These are phyloP conservation scores for Hanseniaspora thailandica DNA, from an alignment of 805 yeast species.

Conservation along the genomic window DNA sequence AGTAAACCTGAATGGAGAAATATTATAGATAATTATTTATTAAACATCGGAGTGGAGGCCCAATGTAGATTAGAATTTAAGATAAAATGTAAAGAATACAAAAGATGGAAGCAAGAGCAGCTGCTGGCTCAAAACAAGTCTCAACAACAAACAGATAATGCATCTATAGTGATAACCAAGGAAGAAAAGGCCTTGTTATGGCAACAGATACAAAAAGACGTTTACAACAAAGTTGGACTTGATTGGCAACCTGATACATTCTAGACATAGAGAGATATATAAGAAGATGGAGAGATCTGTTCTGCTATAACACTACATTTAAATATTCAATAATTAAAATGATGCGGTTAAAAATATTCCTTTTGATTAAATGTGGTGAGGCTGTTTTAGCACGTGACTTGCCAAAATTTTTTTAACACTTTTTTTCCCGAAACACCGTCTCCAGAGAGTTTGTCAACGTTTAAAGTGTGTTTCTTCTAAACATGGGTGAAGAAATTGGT, in stretches of 20 bases:
- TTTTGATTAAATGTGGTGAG: too few species aligned
- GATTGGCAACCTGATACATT: conserved; percentile 43
- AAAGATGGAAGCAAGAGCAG: conserved; percentile 33
- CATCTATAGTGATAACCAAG: conserved; percentile 32
- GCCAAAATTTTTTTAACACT: neutral
- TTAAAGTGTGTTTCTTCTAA: neutral
- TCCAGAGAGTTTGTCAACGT: neutral
- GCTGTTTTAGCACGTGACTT: neutral
- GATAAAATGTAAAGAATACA: conserved; percentile 37
- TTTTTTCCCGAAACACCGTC: neutral
- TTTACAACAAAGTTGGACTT: conserved; percentile 47
- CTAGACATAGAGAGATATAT: neutral
- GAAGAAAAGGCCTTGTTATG: conserved; percentile 50
- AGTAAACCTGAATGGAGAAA: conserved; percentile 59
- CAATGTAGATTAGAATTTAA: conserved; percentile 60
- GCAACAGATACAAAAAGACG: conserved; percentile 51
- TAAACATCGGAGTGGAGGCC: conserved; percentile 56
- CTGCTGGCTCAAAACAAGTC: conserved; percentile 19
- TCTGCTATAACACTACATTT: neutral
- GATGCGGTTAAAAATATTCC: too few species aligned
- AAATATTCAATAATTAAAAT: neutral
- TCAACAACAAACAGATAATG: conserved; percentile 13
- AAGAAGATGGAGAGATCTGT: too few species aligned
- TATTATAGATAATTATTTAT: conserved; percentile 55
- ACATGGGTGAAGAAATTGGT: neutral